These are phyloP conservation scores for Fraxinus nigra DNA, from an alignment of 305 asterid genomes.

Conservation along the genomic window DNA sequence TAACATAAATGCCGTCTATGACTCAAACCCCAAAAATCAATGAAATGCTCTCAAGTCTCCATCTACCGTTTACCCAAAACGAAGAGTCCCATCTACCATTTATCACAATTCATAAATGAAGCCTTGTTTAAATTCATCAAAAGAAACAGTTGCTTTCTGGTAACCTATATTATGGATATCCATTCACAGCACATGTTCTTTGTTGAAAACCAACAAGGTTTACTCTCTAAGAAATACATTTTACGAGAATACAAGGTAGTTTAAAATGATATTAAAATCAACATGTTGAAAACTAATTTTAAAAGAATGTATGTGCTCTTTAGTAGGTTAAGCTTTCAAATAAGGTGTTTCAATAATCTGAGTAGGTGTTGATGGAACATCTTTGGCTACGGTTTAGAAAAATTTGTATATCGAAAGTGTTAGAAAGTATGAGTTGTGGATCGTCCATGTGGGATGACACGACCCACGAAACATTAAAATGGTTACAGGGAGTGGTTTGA, in stretches of 20 bases:
- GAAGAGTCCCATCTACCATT: constrained; percentile 13
- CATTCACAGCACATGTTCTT: neutral
- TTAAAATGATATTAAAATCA: neutral
- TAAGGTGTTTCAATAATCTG: too few species aligned
- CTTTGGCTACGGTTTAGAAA: neutral
- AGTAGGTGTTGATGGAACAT: neutral
- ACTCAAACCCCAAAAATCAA: neutral
- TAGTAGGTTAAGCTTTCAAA: neutral
- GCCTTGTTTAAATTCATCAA: neutral
- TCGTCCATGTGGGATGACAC: too few species aligned
- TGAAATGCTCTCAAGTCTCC: constrained; percentile 3
- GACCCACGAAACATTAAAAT: too few species aligned
- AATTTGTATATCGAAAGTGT: neutral
- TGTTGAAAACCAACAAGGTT: neutral
- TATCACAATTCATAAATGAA: constrained; percentile 14
- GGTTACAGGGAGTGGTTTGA: too few species aligned
- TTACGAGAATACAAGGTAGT: neutral
- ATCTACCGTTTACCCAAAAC: neutral
- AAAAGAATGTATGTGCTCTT: neutral
- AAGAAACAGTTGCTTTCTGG: neutral
- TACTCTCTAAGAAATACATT: neutral
- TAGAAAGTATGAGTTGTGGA: too few species aligned
- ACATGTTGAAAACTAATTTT: neutral
- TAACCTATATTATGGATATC: neutral
- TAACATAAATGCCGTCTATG: neutral